A percentile compares a stretch with the other conserved stretches of the same genome.
Conservation (phyloP, 768 basidiomycete genomes). For the Brasilioporus rufonigricans region DNA sequence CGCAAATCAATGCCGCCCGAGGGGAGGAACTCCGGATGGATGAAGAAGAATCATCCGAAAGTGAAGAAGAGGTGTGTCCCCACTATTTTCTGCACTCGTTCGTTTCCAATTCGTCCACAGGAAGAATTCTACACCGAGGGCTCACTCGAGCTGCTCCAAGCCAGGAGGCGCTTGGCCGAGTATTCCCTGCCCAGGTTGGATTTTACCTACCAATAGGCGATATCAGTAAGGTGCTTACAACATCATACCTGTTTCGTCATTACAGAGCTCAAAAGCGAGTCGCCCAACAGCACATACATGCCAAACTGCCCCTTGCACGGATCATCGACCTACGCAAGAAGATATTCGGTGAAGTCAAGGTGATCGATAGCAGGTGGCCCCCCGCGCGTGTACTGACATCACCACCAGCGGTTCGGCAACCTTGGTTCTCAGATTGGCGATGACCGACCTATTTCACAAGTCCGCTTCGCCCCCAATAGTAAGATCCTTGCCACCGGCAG, state of each 20-base stretch:
- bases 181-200: conserved; percentile 94
- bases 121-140: conserved; percentile 97
- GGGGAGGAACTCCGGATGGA: conserved; percentile 79
- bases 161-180: conserved; percentile 83
- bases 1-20: conserved; percentile 87
- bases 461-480: conserved; percentile 93
- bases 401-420: conserved; percentile 76
- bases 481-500: conserved; percentile 87
- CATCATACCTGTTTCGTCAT: conserved; percentile 37
- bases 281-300: conserved; percentile 90
- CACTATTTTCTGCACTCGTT: not conserved
- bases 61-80: conserved; percentile 69
- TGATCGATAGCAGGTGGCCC: conserved; percentile 31
- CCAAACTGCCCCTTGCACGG: conserved; percentile 79
- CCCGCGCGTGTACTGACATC: not conserved
- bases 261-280: conserved; percentile 93
- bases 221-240: conserved; percentile 77
- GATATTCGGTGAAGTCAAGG: conserved; percentile 87
- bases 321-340: conserved; percentile 93
- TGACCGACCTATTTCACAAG: conserved; percentile 89
- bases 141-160: conserved; percentile 79
- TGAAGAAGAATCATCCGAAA: conserved; percentile 61
- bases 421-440: conserved; percentile 98
- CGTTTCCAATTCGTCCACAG: conserved; percentile 35
- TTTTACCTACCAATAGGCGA: conserved; percentile 56